Percentiles rank a stretch among this genome's conserved stretches.
phyloP scores from a whole-genome alignment of 345 rosid species.

The Camelina laxa region DNA sequence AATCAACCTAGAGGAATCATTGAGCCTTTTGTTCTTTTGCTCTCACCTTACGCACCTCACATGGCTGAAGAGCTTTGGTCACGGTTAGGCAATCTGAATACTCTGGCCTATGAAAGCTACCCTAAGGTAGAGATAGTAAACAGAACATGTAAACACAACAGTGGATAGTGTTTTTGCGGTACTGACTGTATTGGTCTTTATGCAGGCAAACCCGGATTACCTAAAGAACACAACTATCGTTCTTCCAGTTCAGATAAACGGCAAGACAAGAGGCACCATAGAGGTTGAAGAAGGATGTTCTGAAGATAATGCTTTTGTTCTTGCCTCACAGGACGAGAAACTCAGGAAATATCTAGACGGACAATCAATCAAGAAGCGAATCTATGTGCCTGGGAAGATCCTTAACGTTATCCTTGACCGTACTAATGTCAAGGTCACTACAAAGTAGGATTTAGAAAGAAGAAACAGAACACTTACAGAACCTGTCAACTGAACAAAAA shows the following conservation, averaged over 20 bases:
- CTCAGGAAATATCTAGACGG: slow-evolving; percentile 68
- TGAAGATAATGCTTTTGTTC: slow-evolving; percentile 76
- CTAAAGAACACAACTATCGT: slow-evolving; percentile 66
- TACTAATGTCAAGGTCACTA: slow-evolving; percentile 59
- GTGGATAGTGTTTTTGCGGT: neutral
- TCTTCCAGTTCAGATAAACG: slow-evolving; percentile 95
- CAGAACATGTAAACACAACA: slow-evolving; percentile 12
- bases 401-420: slow-evolving; percentile 76
- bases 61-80: slow-evolving; percentile 98
- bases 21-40: slow-evolving; percentile 76
- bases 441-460: slow-evolving; percentile 27
- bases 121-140: slow-evolving; percentile 56
- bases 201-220: slow-evolving; percentile 77
- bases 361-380: slow-evolving; percentile 67
- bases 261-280: slow-evolving; percentile 91
- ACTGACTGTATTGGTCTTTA: slow-evolving; percentile 30
- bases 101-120: slow-evolving; percentile 71
- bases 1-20: slow-evolving; percentile 68
- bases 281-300: slow-evolving; percentile 83
- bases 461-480: neutral
- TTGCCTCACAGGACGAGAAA: slow-evolving; percentile 70
- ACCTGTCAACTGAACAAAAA: slow-evolving; percentile 13
- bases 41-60: slow-evolving; percentile 94
- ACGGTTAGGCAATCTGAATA: slow-evolving; percentile 65
- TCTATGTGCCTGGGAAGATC: slow-evolving; percentile 89